Evolutionary conservation across 2,329 filamentous ascomycete genomes (phyloP), one percentile per base, ranked within the genome.

Genomic region (Clonostachys rosea): DNA sequence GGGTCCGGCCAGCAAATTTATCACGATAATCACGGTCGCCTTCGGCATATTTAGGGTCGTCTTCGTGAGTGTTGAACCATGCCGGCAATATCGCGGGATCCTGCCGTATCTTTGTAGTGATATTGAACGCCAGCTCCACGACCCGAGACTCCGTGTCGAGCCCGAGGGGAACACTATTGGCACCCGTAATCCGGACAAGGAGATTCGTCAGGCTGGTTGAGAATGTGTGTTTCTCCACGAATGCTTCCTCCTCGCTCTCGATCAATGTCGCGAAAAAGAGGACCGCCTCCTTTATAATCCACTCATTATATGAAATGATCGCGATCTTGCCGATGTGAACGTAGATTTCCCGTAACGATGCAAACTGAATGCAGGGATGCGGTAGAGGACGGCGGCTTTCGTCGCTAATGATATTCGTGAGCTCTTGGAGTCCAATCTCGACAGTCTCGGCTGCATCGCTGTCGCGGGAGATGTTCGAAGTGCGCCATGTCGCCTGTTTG

Each of bases 211-310:
- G 68, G 58, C 89, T 92, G 49, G 85, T 81, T 3, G 94, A 90
- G 63, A 99, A 99, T 47, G 82, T 78, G 34, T 86, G 81, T 59
- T 88, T 95, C 60, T 95, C 89, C 43, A 96, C 82, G 59, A 97
- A 95, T 35, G 91, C 90, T 62, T 96, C 94, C 68, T 96, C 91
- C 66, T 97, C 94, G 64, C 91, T 94, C 68, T 99, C 94, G 58
- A 97, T 89, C 52, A 99, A 78, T 14, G 90, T 91, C 48, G 89
- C 90, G 66, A 96, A 96, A 61, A 96, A 84, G 39, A 86, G 75
- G 36, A 96, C 87, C 24, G 89, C 87, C 60, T 92, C 88, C 54
- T 86, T 84, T 56, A 97, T 86, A 59, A 96, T 86, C 60, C 83
- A 86, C 58, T 95, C 87, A 65, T 95, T 88, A 63, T 89, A 86